These are phyloP conservation scores for Sugiyamaella castrensis DNA, from an alignment of 1,139 yeast species.

Conservation along the genomic window DNA sequence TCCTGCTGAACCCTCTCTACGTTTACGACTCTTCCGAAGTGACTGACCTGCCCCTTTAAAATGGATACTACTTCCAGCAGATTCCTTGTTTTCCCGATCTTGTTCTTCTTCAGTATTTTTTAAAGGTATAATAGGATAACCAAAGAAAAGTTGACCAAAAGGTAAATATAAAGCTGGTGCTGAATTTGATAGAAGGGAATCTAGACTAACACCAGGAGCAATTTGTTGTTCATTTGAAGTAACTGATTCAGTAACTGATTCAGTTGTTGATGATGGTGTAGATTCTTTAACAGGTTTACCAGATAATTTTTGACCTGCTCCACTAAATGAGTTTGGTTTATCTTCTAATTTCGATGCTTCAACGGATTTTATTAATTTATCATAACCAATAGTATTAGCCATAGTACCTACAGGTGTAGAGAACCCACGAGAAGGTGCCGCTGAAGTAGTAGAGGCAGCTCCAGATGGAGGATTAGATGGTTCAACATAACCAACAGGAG, in stretches of 20 bases:
- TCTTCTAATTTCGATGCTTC: neutral
- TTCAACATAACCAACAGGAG: conserved; percentile 97
- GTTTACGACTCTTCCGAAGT: conserved; percentile 67
- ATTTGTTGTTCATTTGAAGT: conserved; percentile 8
- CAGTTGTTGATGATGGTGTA: conserved; percentile 7
- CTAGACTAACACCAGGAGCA: conserved; percentile 41
- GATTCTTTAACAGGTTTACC: conserved; percentile 49
- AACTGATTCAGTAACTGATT: neutral
- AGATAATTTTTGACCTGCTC: conserved; percentile 70
- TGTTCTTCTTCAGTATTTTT: conserved; percentile 46
- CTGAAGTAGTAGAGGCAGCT: conserved; percentile 20
- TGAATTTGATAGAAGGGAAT: conserved; percentile 49
- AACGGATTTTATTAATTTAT: conserved; percentile 40
- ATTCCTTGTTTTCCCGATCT: conserved; percentile 37
- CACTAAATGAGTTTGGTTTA: conserved; percentile 45
- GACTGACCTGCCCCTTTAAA: conserved; percentile 47
- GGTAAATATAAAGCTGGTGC: conserved; percentile 75
- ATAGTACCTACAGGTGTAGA: conserved; percentile 56
- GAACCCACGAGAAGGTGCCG: conserved; percentile 25
- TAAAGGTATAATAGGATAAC: conserved; percentile 83
- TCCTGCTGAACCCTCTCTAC: conserved; percentile 48
- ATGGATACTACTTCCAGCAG: conserved; percentile 23
- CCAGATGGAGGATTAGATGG: conserved; percentile 41
- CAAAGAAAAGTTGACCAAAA: conserved; percentile 85
- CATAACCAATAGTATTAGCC: conserved; percentile 75